These are phyloP conservation scores for Seiridium unicorne DNA, from an alignment of 2,329 filamentous ascomycete genomes.

Conservation along the genomic window DNA sequence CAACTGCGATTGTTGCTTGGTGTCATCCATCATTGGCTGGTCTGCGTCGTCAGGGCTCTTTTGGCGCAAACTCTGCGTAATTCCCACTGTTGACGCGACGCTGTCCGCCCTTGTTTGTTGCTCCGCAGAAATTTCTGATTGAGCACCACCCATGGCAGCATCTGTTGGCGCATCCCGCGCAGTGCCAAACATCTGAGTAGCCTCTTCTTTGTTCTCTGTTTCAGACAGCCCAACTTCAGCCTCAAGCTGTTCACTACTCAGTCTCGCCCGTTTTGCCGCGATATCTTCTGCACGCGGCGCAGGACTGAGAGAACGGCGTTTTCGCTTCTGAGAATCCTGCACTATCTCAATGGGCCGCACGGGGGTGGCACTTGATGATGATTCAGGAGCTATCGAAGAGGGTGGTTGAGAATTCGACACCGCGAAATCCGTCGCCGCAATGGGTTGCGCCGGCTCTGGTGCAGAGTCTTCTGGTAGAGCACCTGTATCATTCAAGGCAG, in stretches of 20 bases:
- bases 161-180: background rate
- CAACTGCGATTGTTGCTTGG: conserved; percentile 12
- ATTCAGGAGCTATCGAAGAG: background rate
- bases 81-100: background rate
- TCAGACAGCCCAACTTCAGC: background rate
- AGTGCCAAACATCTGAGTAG: conserved; percentile 6
- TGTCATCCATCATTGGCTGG: background rate
- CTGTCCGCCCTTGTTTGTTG: background rate
- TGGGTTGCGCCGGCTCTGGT: background rate
- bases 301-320: conserved; percentile 9
- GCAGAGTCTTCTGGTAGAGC: background rate
- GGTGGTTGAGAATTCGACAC: background rate
- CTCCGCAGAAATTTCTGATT: background rate
- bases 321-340: conserved; percentile 8
- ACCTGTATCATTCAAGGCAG: background rate
- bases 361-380: conserved; percentile 4
- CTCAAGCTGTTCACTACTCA: conserved; percentile 6
- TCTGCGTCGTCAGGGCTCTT: background rate
- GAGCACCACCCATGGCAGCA: background rate
- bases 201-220: conserved; percentile 11
- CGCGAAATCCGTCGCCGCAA: conserved; percentile 3
- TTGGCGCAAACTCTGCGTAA: background rate
- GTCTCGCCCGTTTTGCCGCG: conserved; percentile 6
- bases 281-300: background rate
- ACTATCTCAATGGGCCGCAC: conserved; percentile 5